Percentiles rank a stretch among this genome's conserved stretches.
Evolutionary conservation across 2,329 filamentous ascomycete genomes (phyloP).

Genomic region (Cercospora citrullina): DNA sequence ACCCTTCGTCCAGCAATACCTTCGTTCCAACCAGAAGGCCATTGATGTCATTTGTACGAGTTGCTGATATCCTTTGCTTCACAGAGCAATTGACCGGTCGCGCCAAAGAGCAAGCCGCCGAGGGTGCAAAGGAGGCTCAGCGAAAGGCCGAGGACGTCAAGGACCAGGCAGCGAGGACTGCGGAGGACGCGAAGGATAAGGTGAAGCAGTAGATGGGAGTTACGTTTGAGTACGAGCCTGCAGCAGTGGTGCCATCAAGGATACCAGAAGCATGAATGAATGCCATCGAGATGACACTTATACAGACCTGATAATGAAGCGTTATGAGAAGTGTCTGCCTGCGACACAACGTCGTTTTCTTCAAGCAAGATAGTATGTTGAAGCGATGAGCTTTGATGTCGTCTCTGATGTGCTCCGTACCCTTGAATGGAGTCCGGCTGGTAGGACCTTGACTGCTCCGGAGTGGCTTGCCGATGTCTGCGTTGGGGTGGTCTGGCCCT

Average conservation of each 20-base stretch:
- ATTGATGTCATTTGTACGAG: not conserved
- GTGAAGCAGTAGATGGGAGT: constrained; percentile 17
- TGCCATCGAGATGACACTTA: not conserved
- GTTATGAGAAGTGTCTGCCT: not conserved
- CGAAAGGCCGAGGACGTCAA: constrained; percentile 44
- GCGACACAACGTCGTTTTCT: not conserved
- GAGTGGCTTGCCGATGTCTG: not conserved
- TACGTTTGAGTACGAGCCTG: not conserved
- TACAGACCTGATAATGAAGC: not conserved
- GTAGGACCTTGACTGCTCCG: not conserved
- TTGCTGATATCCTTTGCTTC: not conserved
- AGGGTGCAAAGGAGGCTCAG: constrained; percentile 41
- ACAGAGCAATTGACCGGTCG: constrained; percentile 55
- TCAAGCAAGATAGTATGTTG: not conserved
- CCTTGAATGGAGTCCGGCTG: not conserved
- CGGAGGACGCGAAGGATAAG: constrained; percentile 35
- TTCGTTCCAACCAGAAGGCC: not conserved
- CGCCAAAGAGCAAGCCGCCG: constrained; percentile 42
- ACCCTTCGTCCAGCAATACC: not conserved
- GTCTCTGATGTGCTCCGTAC: not conserved
- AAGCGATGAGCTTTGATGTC: not conserved
- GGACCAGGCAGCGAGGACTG: constrained; percentile 47
- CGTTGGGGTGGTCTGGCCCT: not conserved
- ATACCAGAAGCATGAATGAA: not conserved
- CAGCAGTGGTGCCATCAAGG: not conserved